These are phyloP conservation scores for Ascobolus immersus DNA, from an alignment of 495 filamentous ascomycete genomes.

Conservation along the genomic window DNA sequence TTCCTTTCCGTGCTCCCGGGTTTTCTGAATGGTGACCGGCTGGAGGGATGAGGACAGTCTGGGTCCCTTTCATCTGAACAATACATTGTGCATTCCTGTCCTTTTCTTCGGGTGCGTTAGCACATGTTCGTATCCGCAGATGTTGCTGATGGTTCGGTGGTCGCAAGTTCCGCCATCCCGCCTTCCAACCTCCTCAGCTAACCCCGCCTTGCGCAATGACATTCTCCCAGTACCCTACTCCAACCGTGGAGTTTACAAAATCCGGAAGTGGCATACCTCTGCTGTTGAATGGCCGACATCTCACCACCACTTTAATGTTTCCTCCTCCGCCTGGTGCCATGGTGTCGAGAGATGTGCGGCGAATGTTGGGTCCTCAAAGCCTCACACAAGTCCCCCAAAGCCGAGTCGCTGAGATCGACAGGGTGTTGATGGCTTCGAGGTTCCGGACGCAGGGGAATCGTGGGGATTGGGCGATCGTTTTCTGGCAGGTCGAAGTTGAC, in stretches of 20 bases:
- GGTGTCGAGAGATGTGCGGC: no score
- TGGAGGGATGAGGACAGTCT: conserved; percentile 67
- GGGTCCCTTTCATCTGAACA: conserved; percentile 78
- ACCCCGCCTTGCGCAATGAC: neutral
- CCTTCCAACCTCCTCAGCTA: neutral
- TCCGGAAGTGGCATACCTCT: conserved; percentile 40
- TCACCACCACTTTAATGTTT: conserved; percentile 99
- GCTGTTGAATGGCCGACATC: conserved; percentile 71
- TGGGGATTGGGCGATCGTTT: no score
- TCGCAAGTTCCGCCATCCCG: neutral
- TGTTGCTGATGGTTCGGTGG: no score
- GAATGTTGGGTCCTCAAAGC: no score
- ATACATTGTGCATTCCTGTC: conserved; percentile 90
- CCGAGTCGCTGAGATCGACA: no score
- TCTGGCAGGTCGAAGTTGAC: no score
- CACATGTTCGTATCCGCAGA: no score
- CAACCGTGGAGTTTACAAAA: conserved; percentile 9
- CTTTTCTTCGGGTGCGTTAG: no score
- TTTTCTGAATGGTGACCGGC: conserved; percentile 37
- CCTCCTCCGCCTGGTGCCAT: conserved; percentile 65
- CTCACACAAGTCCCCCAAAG: no score
- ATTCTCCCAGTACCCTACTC: conserved; percentile 7
- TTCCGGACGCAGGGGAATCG: no score
- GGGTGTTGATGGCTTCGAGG: no score
- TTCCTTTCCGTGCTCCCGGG: no score